A percentile compares a stretch with the other conserved stretches of the same genome.
Evolutionary conservation across 129 eudicot genomes (phyloP).

Genomic region (Flaveria linearis): DNA sequence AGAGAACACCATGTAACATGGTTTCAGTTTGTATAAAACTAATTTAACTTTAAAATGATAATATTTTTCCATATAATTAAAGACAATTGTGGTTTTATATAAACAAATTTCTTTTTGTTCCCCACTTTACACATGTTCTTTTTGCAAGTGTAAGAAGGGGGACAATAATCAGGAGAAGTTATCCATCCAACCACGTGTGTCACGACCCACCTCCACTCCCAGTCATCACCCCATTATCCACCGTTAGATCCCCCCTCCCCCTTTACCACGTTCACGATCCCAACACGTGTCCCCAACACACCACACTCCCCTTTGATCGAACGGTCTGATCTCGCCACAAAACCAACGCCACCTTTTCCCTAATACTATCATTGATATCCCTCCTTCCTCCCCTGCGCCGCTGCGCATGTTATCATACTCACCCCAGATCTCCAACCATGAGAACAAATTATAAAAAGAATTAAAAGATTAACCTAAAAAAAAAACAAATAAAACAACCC

Average conservation of each 20-base stretch:
- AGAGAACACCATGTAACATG: background rate
- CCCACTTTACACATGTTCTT: slow-evolving; percentile 18
- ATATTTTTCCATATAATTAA: too few species aligned
- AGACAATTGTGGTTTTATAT: too few species aligned
- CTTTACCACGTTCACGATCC: slow-evolving; percentile 7
- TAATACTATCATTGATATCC: background rate
- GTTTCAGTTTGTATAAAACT: background rate
- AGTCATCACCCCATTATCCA: slow-evolving; percentile 27
- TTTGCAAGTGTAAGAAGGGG: slow-evolving; percentile 25
- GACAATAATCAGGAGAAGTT: slow-evolving; percentile 31
- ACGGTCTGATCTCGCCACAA: slow-evolving; percentile 44
- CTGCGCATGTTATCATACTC: slow-evolving; percentile 38
- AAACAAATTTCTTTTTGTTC: background rate
- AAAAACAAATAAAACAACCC: slow-evolving; percentile 29
- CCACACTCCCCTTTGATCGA: slow-evolving; percentile 13
- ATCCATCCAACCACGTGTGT: slow-evolving; percentile 52
- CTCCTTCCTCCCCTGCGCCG: slow-evolving; percentile 30
- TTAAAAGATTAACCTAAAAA: background rate
- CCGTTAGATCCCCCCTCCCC: slow-evolving; percentile 36
- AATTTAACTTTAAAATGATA: background rate
- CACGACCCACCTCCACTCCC: slow-evolving; percentile 35
- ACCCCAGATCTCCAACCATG: slow-evolving; percentile 28
- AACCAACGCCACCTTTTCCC: slow-evolving; percentile 26
- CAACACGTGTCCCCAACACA: slow-evolving; percentile 38
- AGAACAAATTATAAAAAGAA: background rate